Percentiles rank a stretch among this genome's conserved stretches.
phyloP scores from a whole-genome alignment of 1,284 basidiomycete genomes.

The Puccinia coronata region DNA sequence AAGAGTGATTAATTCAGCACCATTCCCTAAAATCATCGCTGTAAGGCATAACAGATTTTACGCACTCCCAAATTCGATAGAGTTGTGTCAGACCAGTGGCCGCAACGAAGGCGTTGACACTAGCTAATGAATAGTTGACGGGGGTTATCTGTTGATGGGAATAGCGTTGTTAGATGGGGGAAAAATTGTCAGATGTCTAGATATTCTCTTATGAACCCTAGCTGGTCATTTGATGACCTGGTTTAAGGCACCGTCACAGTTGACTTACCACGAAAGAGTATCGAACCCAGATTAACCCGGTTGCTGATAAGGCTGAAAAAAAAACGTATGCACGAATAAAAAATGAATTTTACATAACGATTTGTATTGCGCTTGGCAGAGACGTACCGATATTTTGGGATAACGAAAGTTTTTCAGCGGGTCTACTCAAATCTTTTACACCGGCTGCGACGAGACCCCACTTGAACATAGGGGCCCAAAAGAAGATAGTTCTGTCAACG shows the following conservation, averaged over 20 bases:
- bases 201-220: no score
- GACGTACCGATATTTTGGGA: conserved; percentile 44
- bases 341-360: background rate
- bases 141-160: conserved; percentile 28
- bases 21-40: background rate
- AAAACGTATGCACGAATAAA: no score
- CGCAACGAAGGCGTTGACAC: conserved; percentile 44
- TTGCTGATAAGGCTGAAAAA: conserved; percentile 34
- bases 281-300: conserved; percentile 44
- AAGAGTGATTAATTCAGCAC: background rate
- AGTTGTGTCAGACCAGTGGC: conserved; percentile 46
- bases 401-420: conserved; percentile 48
- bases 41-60: background rate
- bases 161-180: background rate
- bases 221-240: no score
- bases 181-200: background rate
- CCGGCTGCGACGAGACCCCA: conserved; percentile 45
- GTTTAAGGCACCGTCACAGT: background rate
- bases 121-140: conserved; percentile 43
- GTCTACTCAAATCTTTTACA: conserved; percentile 28
- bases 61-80: conserved; percentile 49
- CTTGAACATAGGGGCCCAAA: conserved; percentile 49
- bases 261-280: conserved; percentile 45
- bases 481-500: conserved; percentile 36
- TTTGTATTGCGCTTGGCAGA: background rate